These are phyloP conservation scores for Colletotrichum higginsianum DNA, from an alignment of 2,329 filamentous ascomycete genomes.

Conservation along the genomic window DNA sequence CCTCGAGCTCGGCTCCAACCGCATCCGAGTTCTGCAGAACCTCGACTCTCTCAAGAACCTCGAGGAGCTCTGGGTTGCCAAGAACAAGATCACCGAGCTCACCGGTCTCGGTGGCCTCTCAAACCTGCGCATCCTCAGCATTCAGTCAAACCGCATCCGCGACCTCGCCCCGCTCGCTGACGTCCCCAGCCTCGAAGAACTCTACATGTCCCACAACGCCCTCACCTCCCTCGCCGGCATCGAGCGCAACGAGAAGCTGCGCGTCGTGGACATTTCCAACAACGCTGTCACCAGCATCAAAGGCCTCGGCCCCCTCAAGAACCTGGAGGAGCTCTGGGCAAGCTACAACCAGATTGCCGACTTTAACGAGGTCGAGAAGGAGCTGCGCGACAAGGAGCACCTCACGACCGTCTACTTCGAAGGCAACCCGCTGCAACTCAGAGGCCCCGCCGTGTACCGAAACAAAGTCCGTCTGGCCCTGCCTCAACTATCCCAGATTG, in stretches of 20 bases:
- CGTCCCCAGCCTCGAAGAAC: conserved; percentile 85
- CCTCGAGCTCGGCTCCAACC: conserved; percentile 92
- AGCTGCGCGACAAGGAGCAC: conserved; percentile 83
- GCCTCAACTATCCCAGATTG: conserved; percentile 92
- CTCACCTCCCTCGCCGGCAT: conserved; percentile 83
- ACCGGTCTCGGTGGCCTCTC: conserved; percentile 81
- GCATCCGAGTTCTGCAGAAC: conserved; percentile 90
- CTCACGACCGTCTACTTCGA: conserved; percentile 96
- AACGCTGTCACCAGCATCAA: conserved; percentile 85
- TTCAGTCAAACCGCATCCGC: conserved; percentile 94
- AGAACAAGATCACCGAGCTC: conserved; percentile 94
- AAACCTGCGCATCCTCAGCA: conserved; percentile 89
- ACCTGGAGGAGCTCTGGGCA: conserved; percentile 94
- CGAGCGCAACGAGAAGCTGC: conserved; percentile 75
- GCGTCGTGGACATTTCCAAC: conserved; percentile 89
- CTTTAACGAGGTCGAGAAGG: conserved; percentile 86
- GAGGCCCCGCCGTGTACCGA: conserved; percentile 86
- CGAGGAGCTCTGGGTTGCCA: conserved; percentile 94
- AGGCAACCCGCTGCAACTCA: conserved; percentile 89
- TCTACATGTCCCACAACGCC: conserved; percentile 97
- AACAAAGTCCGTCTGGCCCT: conserved; percentile 93
- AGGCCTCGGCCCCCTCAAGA: conserved; percentile 76
- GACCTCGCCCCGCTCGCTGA: conserved; percentile 82
- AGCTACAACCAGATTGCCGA: conserved; percentile 87
- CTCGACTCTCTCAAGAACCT: conserved; percentile 82